Evolutionary conservation across 352 stramenopile genomes (phyloP), one percentile per base, ranked within the genome.

Genomic region (Globisporangium abappressorium): DNA sequence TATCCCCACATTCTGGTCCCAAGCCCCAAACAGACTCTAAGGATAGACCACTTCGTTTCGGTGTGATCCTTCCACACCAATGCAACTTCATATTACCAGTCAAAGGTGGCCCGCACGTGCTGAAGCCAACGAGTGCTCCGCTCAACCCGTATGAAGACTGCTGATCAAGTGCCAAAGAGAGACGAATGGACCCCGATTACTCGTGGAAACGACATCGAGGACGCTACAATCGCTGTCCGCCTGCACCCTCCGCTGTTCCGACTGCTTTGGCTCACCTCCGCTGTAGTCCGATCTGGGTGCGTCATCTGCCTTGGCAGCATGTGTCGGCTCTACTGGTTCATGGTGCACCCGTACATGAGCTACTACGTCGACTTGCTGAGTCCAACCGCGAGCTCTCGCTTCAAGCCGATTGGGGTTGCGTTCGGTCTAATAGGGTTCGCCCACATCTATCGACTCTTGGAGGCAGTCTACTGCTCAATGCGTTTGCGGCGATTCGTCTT

Each of bases 341-440:
- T 82, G 56, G 69, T 76, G 36, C 70, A 76, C 14, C 70, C 77
- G 26, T 81, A 72, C 49, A 72, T 83, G 56, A 55, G 53, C 51
- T 87, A 84, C 70, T 85, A 85, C 64, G 54, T 72, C 1, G 64
- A 77, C n/a, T 38, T 85, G 18, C 61, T 83, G 15, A 66, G 57
- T 0, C 64, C 76, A 14, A 51, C 20, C 41, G 38, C 38, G 1
- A 34, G 70, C 9, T 46, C 63, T 2, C 66, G 73, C 30, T 80
- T 80, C 54, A 69, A 70, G 18, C 20, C 38, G 7, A 60, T 76
- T 8, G 68, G 73, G 0, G 57, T 62, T 22, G 26, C 72, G 4
- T 74, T 80, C 5, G 75, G 64, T 0, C 47, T 75, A 15, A 43
- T 82, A 12, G 77, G 58, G 4, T 41, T 41, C 8, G 46, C 68